phyloP scores from a whole-genome alignment of 805 yeast genomes.

The Kuraishia floccosa region DNA sequence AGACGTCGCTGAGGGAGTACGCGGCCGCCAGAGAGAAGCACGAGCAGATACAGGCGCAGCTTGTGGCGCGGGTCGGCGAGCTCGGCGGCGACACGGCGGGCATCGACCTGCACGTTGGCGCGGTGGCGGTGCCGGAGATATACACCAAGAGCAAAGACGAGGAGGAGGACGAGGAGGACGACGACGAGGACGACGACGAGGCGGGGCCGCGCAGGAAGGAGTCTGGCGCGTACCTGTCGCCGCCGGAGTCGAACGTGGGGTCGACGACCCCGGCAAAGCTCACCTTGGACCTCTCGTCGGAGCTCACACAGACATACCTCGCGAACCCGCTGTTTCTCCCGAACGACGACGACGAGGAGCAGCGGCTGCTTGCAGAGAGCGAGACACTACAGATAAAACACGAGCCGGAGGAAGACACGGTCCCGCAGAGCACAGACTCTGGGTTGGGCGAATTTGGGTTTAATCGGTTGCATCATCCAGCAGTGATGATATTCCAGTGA shows the following conservation, averaged over 20 bases:
- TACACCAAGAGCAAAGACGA: conserved; percentile 1
- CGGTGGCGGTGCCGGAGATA: neutral
- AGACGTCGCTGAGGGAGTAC: conserved; percentile 6
- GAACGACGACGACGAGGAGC: too few relatives aligned
- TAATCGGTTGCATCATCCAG: conserved; percentile 6
- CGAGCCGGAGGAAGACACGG: conserved; percentile 1
- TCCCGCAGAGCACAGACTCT: neutral
- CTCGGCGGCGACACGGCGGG: conserved; percentile 4
- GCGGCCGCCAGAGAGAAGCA: neutral
- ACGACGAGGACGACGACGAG: neutral
- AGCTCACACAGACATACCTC: neutral
- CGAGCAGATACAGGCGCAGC: neutral
- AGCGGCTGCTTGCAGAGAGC: neutral
- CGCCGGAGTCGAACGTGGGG: conserved; percentile 1
- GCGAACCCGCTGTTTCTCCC: conserved; percentile 2
- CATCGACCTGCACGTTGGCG: conserved; percentile 1
- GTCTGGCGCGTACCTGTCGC: conserved; percentile 1
- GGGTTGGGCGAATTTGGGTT: too few relatives aligned
- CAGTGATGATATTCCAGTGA: conserved; percentile 5
- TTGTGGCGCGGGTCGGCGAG: conserved; percentile 1
- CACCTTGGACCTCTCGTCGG: conserved; percentile 1
- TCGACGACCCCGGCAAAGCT: conserved; percentile 2
- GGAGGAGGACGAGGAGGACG: neutral
- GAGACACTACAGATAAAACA: conserved; percentile 2
- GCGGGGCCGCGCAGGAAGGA: neutral